phyloP scores from a whole-genome alignment of 139 green algal genomes.

The Tetratostichococcus sp. region DNA sequence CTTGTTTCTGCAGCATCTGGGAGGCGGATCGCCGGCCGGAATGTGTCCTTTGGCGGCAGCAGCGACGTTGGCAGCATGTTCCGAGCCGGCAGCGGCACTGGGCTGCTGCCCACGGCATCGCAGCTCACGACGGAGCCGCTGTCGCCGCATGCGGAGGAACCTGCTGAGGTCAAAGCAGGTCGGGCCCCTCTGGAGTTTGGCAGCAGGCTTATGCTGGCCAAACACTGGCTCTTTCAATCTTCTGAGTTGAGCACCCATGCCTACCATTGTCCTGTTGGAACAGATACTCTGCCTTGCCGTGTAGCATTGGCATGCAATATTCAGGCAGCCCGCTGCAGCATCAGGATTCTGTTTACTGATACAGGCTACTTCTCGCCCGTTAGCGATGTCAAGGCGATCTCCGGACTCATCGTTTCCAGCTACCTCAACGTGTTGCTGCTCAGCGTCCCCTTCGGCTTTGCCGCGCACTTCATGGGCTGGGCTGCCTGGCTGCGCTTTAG shows the following conservation, averaged over 20 bases:
- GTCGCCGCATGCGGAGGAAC: too few relatives aligned
- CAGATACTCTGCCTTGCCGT: too few relatives aligned
- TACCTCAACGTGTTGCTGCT: conserved; percentile 74
- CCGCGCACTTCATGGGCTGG: conserved; percentile 29
- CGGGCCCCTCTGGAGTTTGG: too few relatives aligned
- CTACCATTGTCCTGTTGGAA: too few relatives aligned
- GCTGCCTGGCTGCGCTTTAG: conserved; percentile 41
- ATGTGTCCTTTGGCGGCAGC: too few relatives aligned
- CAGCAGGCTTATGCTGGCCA: too few relatives aligned
- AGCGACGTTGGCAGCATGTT: neutral
- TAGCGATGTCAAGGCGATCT: conserved; percentile 25
- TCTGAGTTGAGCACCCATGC: too few relatives aligned
- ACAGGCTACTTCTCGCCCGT: conserved; percentile 30
- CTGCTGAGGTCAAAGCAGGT: too few relatives aligned
- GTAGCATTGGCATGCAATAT: neutral
- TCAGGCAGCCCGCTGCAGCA: neutral
- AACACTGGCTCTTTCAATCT: too few relatives aligned
- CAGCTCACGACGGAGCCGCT: too few relatives aligned
- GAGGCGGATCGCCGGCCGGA: too few relatives aligned
- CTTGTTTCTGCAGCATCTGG: too few relatives aligned
- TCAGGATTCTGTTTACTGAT: neutral
- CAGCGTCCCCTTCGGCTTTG: conserved; percentile 54
- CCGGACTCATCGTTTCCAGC: conserved; percentile 41
- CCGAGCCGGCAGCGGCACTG: neutral
- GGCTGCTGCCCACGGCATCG: neutral